phyloP scores from a whole-genome alignment of 805 yeast species.

The Lipomyces yamanashiensis region DNA sequence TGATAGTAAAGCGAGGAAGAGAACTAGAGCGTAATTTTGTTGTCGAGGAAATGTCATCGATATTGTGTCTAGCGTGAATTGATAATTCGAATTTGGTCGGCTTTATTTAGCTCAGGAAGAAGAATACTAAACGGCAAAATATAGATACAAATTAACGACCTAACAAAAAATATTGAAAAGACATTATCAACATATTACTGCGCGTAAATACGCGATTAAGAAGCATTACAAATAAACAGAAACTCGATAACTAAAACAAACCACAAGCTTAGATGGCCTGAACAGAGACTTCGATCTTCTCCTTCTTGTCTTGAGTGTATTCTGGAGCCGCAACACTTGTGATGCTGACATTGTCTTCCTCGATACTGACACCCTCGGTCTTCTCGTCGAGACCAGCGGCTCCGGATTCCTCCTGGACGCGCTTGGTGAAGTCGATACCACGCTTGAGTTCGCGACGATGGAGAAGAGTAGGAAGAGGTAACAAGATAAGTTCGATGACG shows the following conservation, averaged over 20 bases:
- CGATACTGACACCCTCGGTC: conserved; percentile 9
- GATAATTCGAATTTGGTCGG: too few species aligned
- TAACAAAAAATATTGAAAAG: too few species aligned
- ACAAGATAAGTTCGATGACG: conserved; percentile 17
- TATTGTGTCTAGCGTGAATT: too few species aligned
- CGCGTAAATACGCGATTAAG: too few species aligned
- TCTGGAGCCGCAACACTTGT: not conserved
- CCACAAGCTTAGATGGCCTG: not conserved
- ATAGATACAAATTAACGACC: too few species aligned
- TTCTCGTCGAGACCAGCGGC: conserved; percentile 10
- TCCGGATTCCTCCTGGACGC: conserved; percentile 1
- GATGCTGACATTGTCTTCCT: not conserved
- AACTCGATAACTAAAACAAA: not conserved
- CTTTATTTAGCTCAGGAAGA: too few species aligned
- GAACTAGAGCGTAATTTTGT: too few species aligned
- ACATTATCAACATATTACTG: too few species aligned
- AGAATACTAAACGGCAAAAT: too few species aligned
- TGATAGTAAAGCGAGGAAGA: too few species aligned
- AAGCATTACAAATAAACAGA: not conserved
- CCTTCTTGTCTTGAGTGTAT: not conserved
- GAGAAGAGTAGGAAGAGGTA: conserved; percentile 24
- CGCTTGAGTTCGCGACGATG: conserved; percentile 21
- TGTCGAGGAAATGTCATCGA: too few species aligned
- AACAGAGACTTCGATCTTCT: conserved; percentile 1
- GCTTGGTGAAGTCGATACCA: conserved; percentile 17